phyloP scores from a whole-genome alignment of 805 yeast species.

The Yamadazyma takamatsuzukensis region DNA sequence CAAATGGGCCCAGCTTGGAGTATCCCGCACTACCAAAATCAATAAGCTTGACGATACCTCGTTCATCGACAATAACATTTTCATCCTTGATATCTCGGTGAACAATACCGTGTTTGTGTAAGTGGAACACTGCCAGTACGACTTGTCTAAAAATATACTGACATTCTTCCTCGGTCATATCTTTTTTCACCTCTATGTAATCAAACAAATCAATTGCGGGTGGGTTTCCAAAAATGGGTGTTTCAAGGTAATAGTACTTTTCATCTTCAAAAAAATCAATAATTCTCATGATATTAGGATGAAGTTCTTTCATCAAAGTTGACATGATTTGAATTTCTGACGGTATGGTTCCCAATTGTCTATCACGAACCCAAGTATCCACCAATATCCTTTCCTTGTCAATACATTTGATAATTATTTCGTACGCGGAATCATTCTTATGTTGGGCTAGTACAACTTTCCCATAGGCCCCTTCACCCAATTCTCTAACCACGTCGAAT shows the following conservation, averaged over 20 bases:
- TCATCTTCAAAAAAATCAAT: slow-evolving; percentile 93
- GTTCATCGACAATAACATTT: slow-evolving; percentile 80
- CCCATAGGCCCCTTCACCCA: slow-evolving; percentile 98
- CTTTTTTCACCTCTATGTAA: slow-evolving; percentile 78
- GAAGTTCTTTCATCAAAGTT: slow-evolving; percentile 70
- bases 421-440: slow-evolving; percentile 56
- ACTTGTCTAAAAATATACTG: slow-evolving; percentile 75
- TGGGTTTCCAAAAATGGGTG: slow-evolving; percentile 83
- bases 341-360: slow-evolving; percentile 88
- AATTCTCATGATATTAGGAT: slow-evolving; percentile 80
- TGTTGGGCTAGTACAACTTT: slow-evolving; percentile 80
- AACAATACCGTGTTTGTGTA: slow-evolving; percentile 82
- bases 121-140: slow-evolving; percentile 71
- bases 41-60: slow-evolving; percentile 77
- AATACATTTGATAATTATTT: slow-evolving; percentile 81
- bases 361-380: slow-evolving; percentile 96
- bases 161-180: slow-evolving; percentile 78
- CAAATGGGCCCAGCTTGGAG: slow-evolving; percentile 87
- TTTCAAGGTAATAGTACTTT: slow-evolving; percentile 83
- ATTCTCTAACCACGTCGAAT: slow-evolving; percentile 64
- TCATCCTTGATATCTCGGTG: slow-evolving; percentile 97
- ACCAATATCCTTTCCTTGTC: slow-evolving; percentile 90
- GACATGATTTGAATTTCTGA: slow-evolving; percentile 95
- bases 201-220: slow-evolving; percentile 94
- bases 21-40: slow-evolving; percentile 97